Conservation (phyloP, 805 yeast species). For the Metschnikowia amazonensis region DNA sequence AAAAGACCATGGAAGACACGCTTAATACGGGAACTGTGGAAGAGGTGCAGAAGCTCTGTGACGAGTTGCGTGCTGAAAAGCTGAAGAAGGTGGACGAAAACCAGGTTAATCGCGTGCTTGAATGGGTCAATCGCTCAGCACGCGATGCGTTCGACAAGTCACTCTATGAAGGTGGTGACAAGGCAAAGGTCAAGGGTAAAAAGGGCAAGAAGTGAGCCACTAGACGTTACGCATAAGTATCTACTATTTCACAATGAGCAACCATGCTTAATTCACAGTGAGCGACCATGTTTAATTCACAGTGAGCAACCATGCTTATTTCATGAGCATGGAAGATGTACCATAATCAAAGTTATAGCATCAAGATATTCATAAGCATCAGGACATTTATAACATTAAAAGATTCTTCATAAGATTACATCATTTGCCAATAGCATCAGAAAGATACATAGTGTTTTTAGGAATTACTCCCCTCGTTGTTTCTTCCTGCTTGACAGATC, state of each 20-base stretch:
- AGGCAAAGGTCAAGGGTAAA: constrained; percentile 20
- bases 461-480: constrained; percentile 7
- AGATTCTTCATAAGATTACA: too few relatives aligned
- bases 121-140: constrained; percentile 63
- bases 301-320: too few relatives aligned
- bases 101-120: constrained; percentile 45
- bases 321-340: too few relatives aligned
- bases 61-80: constrained; percentile 30
- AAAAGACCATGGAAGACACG: constrained; percentile 32
- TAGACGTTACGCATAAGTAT: constrained; percentile 3
- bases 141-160: constrained; percentile 47
- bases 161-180: constrained; percentile 55
- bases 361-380: too few relatives aligned
- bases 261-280: too few relatives aligned
- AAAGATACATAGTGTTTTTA: too few relatives aligned
- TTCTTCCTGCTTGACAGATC: constrained; percentile 12
- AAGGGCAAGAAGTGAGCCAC: constrained; percentile 17
- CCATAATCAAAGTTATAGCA: too few relatives aligned
- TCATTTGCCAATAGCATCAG: too few relatives aligned
- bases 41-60: constrained; percentile 23
- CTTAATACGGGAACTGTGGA: constrained; percentile 26
- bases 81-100: constrained; percentile 34
- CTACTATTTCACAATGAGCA: too few relatives aligned
- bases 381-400: too few relatives aligned
- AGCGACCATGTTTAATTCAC: too few relatives aligned